Percentiles rank a stretch among this genome's conserved stretches.
phyloP scores from a whole-genome alignment of 2,329 filamentous ascomycete species.

The Teratosphaeria zuluensis region DNA sequence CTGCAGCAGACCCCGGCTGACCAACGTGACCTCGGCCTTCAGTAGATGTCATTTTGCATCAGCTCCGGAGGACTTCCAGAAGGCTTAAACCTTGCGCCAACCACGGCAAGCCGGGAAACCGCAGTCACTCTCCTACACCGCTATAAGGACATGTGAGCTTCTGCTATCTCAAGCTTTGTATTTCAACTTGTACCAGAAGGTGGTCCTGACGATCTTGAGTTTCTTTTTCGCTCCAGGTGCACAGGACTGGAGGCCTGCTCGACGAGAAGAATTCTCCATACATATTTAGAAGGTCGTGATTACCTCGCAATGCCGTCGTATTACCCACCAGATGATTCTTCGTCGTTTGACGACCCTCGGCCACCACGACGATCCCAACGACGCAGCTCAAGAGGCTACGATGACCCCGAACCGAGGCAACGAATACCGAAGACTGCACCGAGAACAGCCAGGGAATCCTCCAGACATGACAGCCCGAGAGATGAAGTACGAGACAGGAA shows the following conservation, averaged over 20 bases:
- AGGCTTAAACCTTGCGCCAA: background rate
- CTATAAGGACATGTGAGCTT: background rate
- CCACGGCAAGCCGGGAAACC: background rate
- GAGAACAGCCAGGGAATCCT: background rate
- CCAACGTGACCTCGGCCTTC: background rate
- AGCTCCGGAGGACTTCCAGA: background rate
- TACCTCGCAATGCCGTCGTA: background rate
- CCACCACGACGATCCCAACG: background rate
- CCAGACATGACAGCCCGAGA: background rate
- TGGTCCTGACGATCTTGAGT: background rate
- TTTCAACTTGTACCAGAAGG: background rate
- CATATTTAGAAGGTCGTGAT: background rate
- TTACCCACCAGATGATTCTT: background rate
- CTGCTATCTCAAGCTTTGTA: background rate
- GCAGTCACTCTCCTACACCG: background rate
- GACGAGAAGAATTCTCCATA: background rate
- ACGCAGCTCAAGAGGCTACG: background rate
- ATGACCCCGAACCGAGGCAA: background rate
- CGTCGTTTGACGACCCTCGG: background rate
- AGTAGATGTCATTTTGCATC: background rate
- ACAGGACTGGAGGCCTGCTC: background rate
- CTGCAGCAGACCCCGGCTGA: background rate
- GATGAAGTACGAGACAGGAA: background rate
- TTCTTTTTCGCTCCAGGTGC: background rate
- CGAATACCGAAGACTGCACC: background rate